These are phyloP conservation scores for Penicillium sp. DNA, from an alignment of 2,329 filamentous ascomycete species.

Conservation along the genomic window DNA sequence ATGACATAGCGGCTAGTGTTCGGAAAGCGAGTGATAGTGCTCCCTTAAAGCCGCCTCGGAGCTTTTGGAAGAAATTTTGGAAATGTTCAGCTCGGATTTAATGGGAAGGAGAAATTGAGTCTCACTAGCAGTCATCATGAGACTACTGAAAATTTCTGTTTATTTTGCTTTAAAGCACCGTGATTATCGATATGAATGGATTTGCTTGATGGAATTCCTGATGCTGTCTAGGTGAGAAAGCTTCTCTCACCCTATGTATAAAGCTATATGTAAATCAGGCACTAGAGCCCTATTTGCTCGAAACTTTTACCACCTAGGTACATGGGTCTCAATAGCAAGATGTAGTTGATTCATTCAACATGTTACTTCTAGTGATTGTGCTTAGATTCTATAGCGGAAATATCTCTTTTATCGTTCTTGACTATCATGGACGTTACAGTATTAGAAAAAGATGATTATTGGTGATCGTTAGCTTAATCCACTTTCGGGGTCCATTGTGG, in stretches of 20 bases:
- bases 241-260: background rate
- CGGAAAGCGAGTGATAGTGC: slow-evolving; percentile 1
- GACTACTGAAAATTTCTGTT: background rate
- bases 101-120: background rate
- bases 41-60: background rate
- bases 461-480: too few relatives aligned
- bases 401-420: background rate
- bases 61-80: slow-evolving; percentile 3
- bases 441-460: background rate
- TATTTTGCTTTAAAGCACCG: background rate
- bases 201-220: background rate
- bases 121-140: background rate
- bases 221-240: background rate
- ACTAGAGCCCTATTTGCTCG: background rate
- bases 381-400: slow-evolving; percentile 1
- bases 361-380: slow-evolving; percentile 2
- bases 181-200: background rate
- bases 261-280: background rate
- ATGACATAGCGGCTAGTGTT: background rate
- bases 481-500: too few relatives aligned
- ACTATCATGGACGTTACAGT: background rate
- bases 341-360: slow-evolving; percentile 1
- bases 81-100: background rate
- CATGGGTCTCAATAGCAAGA: background rate
- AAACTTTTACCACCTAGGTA: background rate